A percentile compares a stretch with the other conserved stretches of the same genome.
phyloP scores from a whole-genome alignment of 495 filamentous ascomycete genomes.

The Daldinia vernicosa region DNA sequence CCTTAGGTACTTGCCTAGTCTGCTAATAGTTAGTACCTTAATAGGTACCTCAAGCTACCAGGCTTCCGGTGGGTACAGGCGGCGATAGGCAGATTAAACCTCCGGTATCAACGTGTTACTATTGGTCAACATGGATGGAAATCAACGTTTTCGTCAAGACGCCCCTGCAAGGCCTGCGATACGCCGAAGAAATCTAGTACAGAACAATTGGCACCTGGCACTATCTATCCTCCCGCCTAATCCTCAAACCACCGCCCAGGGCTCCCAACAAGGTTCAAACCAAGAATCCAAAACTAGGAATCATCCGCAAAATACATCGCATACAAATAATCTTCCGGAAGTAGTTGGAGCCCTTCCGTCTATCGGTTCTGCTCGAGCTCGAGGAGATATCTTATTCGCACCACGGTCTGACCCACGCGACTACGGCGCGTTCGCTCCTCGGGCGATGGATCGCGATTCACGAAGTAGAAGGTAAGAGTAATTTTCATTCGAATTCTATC shows the following conservation, averaged over 20 bases:
- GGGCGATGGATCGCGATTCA: conserved; percentile 42
- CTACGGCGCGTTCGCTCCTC: neutral
- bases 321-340: neutral
- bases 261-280: neutral
- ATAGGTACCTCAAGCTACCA: neutral
- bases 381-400: neutral
- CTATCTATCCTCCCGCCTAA: neutral
- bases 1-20: neutral
- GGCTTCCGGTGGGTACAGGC: neutral
- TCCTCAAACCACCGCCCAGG: neutral
- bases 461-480: conserved; percentile 51
- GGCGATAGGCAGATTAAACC: conserved; percentile 15
- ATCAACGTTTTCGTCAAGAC: conserved; percentile 4
- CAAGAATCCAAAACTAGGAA: neutral
- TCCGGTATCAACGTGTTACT: conserved; percentile 10
- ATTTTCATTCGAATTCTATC: neutral
- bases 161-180: neutral
- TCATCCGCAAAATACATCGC: neutral
- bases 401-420: conserved; percentile 1
- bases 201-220: neutral
- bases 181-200: conserved; percentile 1
- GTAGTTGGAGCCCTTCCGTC: neutral
- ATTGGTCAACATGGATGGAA: conserved; percentile 19
- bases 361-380: neutral
- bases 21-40: neutral